Percentiles rank a stretch among this genome's conserved stretches.
Conservation (phyloP, 257 asterid species). For the Parsonsia alboflavescens region DNA sequence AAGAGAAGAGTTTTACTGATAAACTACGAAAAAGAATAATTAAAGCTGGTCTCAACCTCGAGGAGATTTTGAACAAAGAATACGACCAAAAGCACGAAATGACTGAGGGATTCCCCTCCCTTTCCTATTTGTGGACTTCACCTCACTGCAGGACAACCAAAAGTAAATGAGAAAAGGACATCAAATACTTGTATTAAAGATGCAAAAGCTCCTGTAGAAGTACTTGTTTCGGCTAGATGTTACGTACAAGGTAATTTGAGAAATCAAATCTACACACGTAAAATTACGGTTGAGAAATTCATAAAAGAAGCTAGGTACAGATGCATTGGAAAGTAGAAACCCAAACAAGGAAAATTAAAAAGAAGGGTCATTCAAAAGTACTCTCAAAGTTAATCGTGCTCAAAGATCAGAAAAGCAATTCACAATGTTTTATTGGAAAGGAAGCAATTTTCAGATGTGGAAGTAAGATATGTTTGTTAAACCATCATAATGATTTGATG, state of each 20-base stretch:
- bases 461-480: neutral
- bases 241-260: neutral
- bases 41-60: constrained; percentile 32
- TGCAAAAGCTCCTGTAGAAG: neutral
- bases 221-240: constrained; percentile 1
- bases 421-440: neutral
- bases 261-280: neutral
- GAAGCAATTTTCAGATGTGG: neutral
- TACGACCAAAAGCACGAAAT: constrained; percentile 78
- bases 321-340: neutral
- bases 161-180: neutral
- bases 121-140: constrained; percentile 33
- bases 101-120: constrained; percentile 89
- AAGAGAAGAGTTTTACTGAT: neutral
- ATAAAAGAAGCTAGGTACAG: neutral
- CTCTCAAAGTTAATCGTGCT: neutral
- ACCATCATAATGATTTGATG: neutral
- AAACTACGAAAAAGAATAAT: constrained; percentile 1
- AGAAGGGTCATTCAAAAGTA: neutral
- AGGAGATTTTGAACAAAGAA: constrained; percentile 43
- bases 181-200: neutral
- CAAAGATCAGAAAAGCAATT: neutral
- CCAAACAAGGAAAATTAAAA: neutral
- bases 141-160: constrained; percentile 43
- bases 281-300: neutral